These are phyloP conservation scores for Pyrenophora teres DNA, from an alignment of 2,329 filamentous ascomycete species.

Conservation along the genomic window DNA sequence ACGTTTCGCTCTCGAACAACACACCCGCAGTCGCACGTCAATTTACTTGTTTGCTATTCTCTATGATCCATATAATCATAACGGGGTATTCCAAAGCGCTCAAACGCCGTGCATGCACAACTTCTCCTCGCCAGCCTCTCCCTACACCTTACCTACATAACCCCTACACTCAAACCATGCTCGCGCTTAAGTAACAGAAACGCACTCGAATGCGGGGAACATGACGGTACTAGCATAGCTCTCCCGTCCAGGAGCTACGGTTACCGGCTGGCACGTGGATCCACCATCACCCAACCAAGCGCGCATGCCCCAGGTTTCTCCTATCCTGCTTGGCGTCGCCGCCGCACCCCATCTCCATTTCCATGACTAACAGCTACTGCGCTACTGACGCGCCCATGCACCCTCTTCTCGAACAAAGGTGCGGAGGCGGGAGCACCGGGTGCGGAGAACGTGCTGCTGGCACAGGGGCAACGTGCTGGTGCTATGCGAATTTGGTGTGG, in stretches of 20 bases:
- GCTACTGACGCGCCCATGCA: constrained; percentile 26
- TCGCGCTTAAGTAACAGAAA: constrained; percentile 45
- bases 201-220: constrained; percentile 44
- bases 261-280: constrained; percentile 35
- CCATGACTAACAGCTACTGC: constrained; percentile 43
- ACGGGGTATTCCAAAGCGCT: constrained; percentile 39
- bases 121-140: constrained; percentile 8
- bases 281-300: constrained; percentile 21
- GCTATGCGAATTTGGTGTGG: constrained; percentile 89
- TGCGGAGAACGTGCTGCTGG: constrained; percentile 32
- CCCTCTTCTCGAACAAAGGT: constrained; percentile 27
- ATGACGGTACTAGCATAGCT: constrained; percentile 34
- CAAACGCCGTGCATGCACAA: constrained; percentile 44
- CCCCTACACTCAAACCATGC: constrained; percentile 8
- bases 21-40: constrained; percentile 6
- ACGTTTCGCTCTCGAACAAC: not conserved
- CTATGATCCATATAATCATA: constrained; percentile 35
- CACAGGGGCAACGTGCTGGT: constrained; percentile 37
- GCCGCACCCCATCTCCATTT: constrained; percentile 32
- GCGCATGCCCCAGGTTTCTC: constrained; percentile 24
- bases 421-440: constrained; percentile 39
- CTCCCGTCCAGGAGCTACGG: constrained; percentile 28
- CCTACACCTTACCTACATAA: constrained; percentile 22
- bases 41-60: constrained; percentile 14
- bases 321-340: constrained; percentile 25